These are phyloP conservation scores for Begonia fuchsioides DNA, from an alignment of 306 rosid species.

Conservation along the genomic window DNA sequence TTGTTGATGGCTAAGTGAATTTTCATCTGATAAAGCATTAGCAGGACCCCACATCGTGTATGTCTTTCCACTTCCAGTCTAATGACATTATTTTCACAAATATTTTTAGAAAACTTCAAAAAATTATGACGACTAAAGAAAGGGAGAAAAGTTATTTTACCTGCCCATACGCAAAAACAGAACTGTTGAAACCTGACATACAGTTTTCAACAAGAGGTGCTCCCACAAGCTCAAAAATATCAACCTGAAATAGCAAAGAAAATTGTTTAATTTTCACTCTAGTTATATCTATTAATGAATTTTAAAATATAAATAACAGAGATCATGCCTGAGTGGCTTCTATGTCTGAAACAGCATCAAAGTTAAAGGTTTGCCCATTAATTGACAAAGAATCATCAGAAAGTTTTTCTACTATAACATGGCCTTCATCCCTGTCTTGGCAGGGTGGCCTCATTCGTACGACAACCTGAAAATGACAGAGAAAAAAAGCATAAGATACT, in stretches of 20 bases:
- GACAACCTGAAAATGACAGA: slow-evolving; percentile 36
- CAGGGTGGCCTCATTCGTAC: slow-evolving; percentile 75
- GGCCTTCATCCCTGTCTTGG: slow-evolving; percentile 63
- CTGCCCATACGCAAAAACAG: slow-evolving; percentile 98
- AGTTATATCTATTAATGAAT: slow-evolving; percentile 7
- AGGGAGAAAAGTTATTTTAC: slow-evolving; percentile 19
- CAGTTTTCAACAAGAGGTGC: slow-evolving; percentile 86
- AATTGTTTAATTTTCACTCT: not conserved
- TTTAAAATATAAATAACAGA: slow-evolving; percentile 6
- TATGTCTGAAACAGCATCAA: slow-evolving; percentile 75
- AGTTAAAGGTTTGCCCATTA: slow-evolving; percentile 81
- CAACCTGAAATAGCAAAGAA: slow-evolving; percentile 42
- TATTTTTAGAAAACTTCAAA: not conserved
- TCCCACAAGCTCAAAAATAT: slow-evolving; percentile 85
- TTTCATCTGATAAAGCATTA: slow-evolving; percentile 55
- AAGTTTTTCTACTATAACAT: slow-evolving; percentile 54
- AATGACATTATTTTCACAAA: slow-evolving; percentile 9
- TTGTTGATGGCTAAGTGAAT: slow-evolving; percentile 48
- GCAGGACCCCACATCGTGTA: slow-evolving; percentile 99
- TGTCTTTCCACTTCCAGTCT: slow-evolving; percentile 99
- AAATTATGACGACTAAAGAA: not conserved
- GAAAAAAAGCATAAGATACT: no score
- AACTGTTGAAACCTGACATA: slow-evolving; percentile 94
- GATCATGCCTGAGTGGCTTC: slow-evolving; percentile 71
- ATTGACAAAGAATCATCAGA: slow-evolving; percentile 53